Evolutionary conservation across 805 yeast genomes (phyloP), one percentile per base, ranked within the genome.

Genomic region (Priceomyces haplophilus): DNA sequence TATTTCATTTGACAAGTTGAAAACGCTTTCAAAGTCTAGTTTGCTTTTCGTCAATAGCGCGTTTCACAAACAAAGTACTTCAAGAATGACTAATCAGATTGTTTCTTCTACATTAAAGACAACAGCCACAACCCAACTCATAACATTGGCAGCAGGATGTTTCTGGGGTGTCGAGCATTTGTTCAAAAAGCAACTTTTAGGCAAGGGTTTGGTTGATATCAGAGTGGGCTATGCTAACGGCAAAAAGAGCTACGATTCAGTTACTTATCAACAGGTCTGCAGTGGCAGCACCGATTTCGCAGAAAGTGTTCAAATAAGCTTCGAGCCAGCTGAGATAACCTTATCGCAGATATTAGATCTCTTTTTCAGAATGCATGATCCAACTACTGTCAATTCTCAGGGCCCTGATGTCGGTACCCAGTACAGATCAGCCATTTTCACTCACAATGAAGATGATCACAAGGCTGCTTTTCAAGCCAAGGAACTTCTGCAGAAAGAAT

Each of bases 171-270:
- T 85, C 11, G 97, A 91, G 55, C 85, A 83, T 51, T 80, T 90
- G 19, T 89, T 78, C 68, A 69, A 83, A 49, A 87, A 85, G 60
- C 75, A 85, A 50, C 85, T 79, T 55, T 76, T 72, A 13, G 72
- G 65, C 40, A 80, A 76, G 56, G 88, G 88, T 24, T 62, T 91
- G 16, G 58, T 83, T 8, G 97, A 87, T 58, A 73, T 82, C 34
- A 81, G 79, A 58, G 98, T 91, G 10, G 99, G 99, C 2, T 93
- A 83, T 62, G 86, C 96, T 36, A 95, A 93, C 50, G 98, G 98
- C 8, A 55, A 64, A 33, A 88, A 90, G 16, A 64, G 79, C 1
- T 38, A 55, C 4, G 56, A 56, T 13, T 46, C 54, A 21, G 65
- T 69, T 11, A 53, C 55, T 31, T 91, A 91, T 67, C 73, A 78